Conservation (phyloP, 2,329 filamentous ascomycete genomes). For the Botrytis squamosa region DNA sequence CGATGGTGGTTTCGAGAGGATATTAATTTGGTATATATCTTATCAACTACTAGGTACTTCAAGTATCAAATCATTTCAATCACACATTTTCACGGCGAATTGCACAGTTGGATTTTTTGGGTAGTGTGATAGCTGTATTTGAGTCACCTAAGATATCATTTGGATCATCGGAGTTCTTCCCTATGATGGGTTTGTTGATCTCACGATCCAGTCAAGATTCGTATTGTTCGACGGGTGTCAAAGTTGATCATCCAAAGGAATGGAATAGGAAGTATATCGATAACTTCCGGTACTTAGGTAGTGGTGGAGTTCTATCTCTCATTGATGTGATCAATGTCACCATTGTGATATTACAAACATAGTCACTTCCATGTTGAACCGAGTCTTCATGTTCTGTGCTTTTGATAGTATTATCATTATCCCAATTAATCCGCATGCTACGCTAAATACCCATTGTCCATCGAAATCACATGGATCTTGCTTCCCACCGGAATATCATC, state of each 20-base stretch:
- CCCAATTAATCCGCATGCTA: background rate
- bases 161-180: no score
- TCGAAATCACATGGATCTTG: background rate
- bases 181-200: background rate
- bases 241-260: accelerated
- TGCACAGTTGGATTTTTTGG: background rate
- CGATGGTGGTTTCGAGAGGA: background rate
- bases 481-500: no score
- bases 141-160: no score
- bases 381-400: background rate
- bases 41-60: background rate
- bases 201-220: background rate
- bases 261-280: no score
- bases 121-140: no score
- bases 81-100: background rate
- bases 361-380: background rate
- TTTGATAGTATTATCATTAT: background rate
- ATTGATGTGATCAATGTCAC: background rate
- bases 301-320: background rate
- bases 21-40: background rate
- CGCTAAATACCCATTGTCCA: background rate
- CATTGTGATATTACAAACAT: background rate
- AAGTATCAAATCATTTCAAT: background rate
- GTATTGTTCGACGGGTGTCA: background rate
- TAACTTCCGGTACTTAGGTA: background rate